Evolutionary conservation across 768 basidiomycete species (phyloP).

Genomic region (Trametes cubensis): DNA sequence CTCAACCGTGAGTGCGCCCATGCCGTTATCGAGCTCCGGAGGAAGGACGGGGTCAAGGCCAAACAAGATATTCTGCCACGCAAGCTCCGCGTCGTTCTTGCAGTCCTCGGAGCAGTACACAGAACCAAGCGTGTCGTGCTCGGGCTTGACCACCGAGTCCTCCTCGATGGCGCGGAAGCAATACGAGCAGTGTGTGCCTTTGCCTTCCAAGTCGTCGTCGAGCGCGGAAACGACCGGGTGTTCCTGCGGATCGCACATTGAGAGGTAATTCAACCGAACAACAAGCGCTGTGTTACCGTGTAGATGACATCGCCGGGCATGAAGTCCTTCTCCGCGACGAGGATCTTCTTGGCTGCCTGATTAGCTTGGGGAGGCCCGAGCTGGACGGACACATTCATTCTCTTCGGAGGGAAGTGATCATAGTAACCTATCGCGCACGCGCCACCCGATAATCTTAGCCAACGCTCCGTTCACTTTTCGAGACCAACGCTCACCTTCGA

Average conservation of each 20-base stretch:
- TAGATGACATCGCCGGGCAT: slow-evolving; percentile 75
- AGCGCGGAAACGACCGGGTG: slow-evolving; percentile 70
- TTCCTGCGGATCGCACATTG: slow-evolving; percentile 51
- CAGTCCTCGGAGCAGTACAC: slow-evolving; percentile 78
- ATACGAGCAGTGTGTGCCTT: slow-evolving; percentile 71
- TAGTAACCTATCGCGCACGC: slow-evolving; percentile 63
- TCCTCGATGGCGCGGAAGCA: slow-evolving; percentile 65
- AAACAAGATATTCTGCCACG: slow-evolving; percentile 74
- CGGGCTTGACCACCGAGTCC: slow-evolving; percentile 46
- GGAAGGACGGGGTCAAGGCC: slow-evolving; percentile 66
- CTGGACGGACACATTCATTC: slow-evolving; percentile 67
- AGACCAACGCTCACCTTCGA: slow-evolving; percentile 68
- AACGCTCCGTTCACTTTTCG: slow-evolving; percentile 9
- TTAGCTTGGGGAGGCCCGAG: slow-evolving; percentile 31
- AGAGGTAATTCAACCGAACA: background rate
- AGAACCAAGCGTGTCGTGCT: slow-evolving; percentile 55
- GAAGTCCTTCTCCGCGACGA: slow-evolving; percentile 70
- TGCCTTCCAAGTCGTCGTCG: slow-evolving; percentile 69
- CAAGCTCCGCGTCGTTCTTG: slow-evolving; percentile 52
- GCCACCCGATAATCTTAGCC: slow-evolving; percentile 32
- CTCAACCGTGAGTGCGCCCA: slow-evolving; percentile 34
- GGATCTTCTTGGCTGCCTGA: slow-evolving; percentile 38
- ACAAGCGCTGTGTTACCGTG: slow-evolving; percentile 46
- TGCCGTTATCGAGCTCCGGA: slow-evolving; percentile 37
- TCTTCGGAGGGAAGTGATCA: slow-evolving; percentile 72